These are phyloP conservation scores for Phytomonas sp. DNA, from an alignment of 208 protist species.

Conservation along the genomic window DNA sequence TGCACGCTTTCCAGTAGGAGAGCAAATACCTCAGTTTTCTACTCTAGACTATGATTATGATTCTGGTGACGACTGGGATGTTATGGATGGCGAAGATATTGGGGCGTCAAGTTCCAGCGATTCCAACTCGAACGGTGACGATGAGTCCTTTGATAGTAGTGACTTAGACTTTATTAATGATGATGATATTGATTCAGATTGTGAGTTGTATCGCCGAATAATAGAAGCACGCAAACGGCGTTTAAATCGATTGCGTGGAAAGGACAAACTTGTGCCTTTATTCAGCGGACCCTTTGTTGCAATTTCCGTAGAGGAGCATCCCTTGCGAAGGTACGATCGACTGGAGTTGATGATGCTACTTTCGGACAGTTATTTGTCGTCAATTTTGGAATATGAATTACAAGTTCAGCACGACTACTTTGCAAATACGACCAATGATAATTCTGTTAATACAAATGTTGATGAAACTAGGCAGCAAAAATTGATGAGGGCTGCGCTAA, in stretches of 20 bases:
- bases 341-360: slow-evolving; percentile 44
- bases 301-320: slow-evolving; percentile 48
- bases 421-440: slow-evolving; percentile 4
- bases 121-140: slow-evolving; percentile 19
- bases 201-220: slow-evolving; percentile 58
- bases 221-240: slow-evolving; percentile 72
- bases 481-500: slow-evolving; percentile 44
- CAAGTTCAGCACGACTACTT: slow-evolving; percentile 5
- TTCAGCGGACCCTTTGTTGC: slow-evolving; percentile 79
- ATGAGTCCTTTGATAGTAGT: slow-evolving; percentile 35
- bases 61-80: slow-evolving; percentile 84
- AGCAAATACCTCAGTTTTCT: slow-evolving; percentile 53
- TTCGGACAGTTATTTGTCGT: slow-evolving; percentile 26
- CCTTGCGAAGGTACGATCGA: slow-evolving; percentile 54
- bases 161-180: slow-evolving; percentile 75
- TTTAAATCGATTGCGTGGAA: slow-evolving; percentile 56
- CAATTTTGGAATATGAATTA: slow-evolving; percentile 40
- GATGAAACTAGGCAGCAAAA: slow-evolving; percentile 30
- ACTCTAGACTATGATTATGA: slow-evolving; percentile 86
- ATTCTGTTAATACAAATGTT: slow-evolving; percentile 12
- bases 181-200: slow-evolving; percentile 58
- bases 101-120: slow-evolving; percentile 3
- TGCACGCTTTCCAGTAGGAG: slow-evolving; percentile 30
- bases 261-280: slow-evolving; percentile 71
- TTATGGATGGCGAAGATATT: slow-evolving; percentile 59